Evolutionary conservation across 257 asterid species (phyloP).

Genomic region (Prunella vulgaris): DNA sequence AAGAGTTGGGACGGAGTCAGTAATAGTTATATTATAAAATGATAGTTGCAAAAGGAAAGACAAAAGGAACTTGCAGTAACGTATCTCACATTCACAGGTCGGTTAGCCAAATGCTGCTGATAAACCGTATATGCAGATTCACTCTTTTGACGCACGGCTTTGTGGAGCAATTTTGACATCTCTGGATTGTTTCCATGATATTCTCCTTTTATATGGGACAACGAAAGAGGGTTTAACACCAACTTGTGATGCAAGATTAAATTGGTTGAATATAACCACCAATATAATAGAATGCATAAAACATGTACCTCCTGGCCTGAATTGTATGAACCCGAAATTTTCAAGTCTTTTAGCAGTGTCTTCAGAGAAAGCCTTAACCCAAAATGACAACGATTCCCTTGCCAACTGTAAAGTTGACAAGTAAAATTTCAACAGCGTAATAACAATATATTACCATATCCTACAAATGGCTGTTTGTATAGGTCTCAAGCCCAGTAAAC

Average conservation of each 20-base stretch:
- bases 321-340: conserved; percentile 93
- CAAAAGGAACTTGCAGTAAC: background rate
- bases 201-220: conserved; percentile 54
- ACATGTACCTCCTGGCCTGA: conserved; percentile 92
- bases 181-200: conserved; percentile 98
- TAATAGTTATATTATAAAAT: too few species aligned
- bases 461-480: conserved; percentile 9
- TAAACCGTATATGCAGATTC: conserved; percentile 83
- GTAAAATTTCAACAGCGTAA: background rate
- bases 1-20: too few species aligned
- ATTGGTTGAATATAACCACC: background rate
- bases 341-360: conserved; percentile 99
- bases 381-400: conserved; percentile 86
- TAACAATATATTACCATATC: background rate
- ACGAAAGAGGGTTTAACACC: conserved; percentile 19
- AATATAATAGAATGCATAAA: background rate
- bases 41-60: background rate
- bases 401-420: conserved; percentile 63
- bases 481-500: background rate
- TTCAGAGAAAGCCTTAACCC: conserved; percentile 98
- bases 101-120: conserved; percentile 94
- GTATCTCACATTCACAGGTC: conserved; percentile 91
- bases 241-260: background rate
- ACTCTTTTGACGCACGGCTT: conserved; percentile 94
- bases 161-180: conserved; percentile 98